Evolutionary conservation across 371 early-diverging fungal genomes (phyloP).

Genomic region (Choanephora cucurbitarum): DNA sequence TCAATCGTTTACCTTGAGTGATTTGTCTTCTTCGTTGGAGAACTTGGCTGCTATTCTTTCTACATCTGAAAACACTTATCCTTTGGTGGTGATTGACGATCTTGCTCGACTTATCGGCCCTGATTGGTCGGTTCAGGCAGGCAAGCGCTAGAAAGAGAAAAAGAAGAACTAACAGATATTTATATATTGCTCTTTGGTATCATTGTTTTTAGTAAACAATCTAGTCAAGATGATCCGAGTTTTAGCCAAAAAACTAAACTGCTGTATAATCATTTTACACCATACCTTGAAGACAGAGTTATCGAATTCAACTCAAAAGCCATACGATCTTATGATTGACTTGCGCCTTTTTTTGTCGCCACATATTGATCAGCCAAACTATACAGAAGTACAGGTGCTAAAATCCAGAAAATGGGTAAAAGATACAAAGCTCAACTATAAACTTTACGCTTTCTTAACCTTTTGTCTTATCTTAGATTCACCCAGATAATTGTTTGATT

Average conservation of each 20-base stretch:
- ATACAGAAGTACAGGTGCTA: not conserved
- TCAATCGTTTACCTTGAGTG: conserved; percentile 8
- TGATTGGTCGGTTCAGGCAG: not conserved
- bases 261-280: not conserved
- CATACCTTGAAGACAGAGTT: not conserved
- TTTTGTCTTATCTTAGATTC: not conserved
- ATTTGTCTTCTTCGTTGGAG: conserved; percentile 8
- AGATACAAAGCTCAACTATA: not conserved
- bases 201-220: not conserved
- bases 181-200: not conserved
- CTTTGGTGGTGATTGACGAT: conserved; percentile 7
- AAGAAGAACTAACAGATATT: not conserved
- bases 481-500: not conserved
- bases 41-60: conserved; percentile 9
- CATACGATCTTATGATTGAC: not conserved
- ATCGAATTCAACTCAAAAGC: not conserved
- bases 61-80: not conserved
- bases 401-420: not conserved
- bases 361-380: not conserved
- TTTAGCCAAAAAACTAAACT: not conserved
- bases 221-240: conserved; percentile 1
- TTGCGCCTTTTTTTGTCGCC: not conserved
- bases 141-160: not conserved
- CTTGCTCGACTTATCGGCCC: not conserved
- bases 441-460: no score